These are phyloP conservation scores for Macrolepiota albuminosa DNA, from an alignment of 768 basidiomycete species.

Conservation along the genomic window DNA sequence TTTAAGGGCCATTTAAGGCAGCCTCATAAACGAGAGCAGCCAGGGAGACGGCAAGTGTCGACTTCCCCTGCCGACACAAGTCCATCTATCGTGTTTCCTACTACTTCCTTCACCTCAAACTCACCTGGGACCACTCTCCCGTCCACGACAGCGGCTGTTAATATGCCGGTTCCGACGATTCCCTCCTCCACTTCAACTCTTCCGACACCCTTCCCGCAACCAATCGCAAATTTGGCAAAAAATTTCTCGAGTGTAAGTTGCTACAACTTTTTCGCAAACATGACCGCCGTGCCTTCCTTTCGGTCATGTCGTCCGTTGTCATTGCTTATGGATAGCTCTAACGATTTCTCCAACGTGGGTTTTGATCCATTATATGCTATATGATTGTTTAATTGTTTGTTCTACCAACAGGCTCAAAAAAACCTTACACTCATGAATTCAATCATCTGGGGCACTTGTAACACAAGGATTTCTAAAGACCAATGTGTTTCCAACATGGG, in stretches of 20 bases:
- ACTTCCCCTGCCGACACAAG: slow-evolving; percentile 7
- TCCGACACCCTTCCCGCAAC: slow-evolving; percentile 75
- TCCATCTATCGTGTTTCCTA: slow-evolving; percentile 13
- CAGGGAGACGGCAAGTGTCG: slow-evolving; percentile 13
- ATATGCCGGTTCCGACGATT: slow-evolving; percentile 39
- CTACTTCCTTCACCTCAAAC: slow-evolving; percentile 11
- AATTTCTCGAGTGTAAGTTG: slow-evolving; percentile 69
- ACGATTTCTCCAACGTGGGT: slow-evolving; percentile 51
- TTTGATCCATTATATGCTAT: not conserved
- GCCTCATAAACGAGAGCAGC: slow-evolving; percentile 38
- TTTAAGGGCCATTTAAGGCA: slow-evolving; percentile 29
- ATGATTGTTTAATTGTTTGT: not conserved
- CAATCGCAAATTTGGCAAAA: slow-evolving; percentile 51
- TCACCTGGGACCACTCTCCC: slow-evolving; percentile 18
- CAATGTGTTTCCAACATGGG: slow-evolving; percentile 67
- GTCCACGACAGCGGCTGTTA: slow-evolving; percentile 17
- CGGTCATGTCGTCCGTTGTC: slow-evolving; percentile 77
- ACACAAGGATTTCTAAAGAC: slow-evolving; percentile 41
- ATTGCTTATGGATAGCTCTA: slow-evolving; percentile 52
- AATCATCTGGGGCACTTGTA: slow-evolving; percentile 78
- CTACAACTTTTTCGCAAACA: slow-evolving; percentile 68
- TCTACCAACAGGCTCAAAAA: slow-evolving; percentile 47
- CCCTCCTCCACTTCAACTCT: slow-evolving; percentile 46
- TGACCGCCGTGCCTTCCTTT: slow-evolving; percentile 59
- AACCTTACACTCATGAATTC: slow-evolving; percentile 61